phyloP scores from a whole-genome alignment of 2,329 filamentous ascomycete genomes.

The Verticillium dahliae region DNA sequence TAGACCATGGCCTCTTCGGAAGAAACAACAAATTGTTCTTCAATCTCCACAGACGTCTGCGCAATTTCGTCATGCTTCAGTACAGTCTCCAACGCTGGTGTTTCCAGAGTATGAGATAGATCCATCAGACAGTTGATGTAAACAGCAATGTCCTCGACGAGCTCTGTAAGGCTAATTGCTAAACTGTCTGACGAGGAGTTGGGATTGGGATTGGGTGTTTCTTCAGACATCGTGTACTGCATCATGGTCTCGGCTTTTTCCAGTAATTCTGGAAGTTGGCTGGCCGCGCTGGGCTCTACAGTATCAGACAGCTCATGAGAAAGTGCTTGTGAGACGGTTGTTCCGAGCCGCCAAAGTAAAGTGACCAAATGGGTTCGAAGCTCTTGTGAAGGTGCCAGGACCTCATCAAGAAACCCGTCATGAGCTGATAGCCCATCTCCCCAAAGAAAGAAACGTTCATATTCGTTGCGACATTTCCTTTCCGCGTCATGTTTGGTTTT shows the following conservation, averaged over 20 bases:
- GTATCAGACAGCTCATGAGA: not conserved
- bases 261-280: not conserved
- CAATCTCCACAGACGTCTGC: not conserved
- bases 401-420: not conserved
- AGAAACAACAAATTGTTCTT: conserved; percentile 3
- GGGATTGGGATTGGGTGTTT: not conserved
- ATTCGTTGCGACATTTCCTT: not conserved
- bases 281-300: not conserved
- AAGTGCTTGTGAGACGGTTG: not conserved
- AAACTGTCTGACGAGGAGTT: not conserved
- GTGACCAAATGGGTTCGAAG: not conserved
- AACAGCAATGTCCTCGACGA: not conserved
- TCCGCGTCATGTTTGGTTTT: not conserved
- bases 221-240: not conserved
- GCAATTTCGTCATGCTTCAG: not conserved
- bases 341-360: not conserved
- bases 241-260: not conserved
- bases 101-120: conserved; percentile 1
- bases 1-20: conserved; percentile 2
- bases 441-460: conserved; percentile 1
- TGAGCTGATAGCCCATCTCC: not conserved
- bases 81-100: conserved; percentile 1
- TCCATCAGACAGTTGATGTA: conserved; percentile 6
- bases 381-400: not conserved
- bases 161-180: not conserved